A percentile compares a stretch with the other conserved stretches of the same genome.
phyloP scores from a whole-genome alignment of 148 eudicot genomes.

The Cornus florida region DNA sequence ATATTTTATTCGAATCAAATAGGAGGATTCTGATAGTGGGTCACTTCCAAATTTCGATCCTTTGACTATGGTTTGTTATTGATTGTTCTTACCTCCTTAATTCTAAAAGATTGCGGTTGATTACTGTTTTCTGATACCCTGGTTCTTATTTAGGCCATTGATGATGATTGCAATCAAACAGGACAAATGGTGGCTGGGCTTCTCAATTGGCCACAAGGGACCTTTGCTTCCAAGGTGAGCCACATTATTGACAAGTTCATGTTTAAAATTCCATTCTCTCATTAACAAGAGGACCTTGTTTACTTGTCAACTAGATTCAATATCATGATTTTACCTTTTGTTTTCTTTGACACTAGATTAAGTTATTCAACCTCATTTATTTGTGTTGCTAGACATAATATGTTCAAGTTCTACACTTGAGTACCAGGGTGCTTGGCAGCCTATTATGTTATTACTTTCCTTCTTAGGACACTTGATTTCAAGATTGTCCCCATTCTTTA shows the following conservation, averaged over 20 bases:
- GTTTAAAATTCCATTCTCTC: background rate
- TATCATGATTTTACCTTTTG: background rate
- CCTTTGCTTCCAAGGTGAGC: constrained; percentile 95
- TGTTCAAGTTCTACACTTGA: too few species aligned
- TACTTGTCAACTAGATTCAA: background rate
- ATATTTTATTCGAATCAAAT: background rate
- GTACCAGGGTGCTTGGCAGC: too few species aligned
- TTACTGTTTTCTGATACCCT: constrained; percentile 11
- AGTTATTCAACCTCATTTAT: background rate
- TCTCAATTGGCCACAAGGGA: constrained; percentile 96
- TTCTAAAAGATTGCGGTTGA: background rate
- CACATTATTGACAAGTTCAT: background rate
- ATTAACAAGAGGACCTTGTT: background rate
- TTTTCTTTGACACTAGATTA: too few species aligned
- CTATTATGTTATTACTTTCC: too few species aligned
- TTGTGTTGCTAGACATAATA: too few species aligned
- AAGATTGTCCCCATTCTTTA: too few species aligned
- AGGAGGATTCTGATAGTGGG: background rate
- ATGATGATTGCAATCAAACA: constrained; percentile 97
- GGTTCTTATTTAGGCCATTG: constrained; percentile 68
- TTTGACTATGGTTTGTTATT: background rate
- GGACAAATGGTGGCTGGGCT: constrained; percentile 99
- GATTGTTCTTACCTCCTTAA: background rate
- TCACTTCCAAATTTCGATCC: background rate
- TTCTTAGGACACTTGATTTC: too few species aligned